Evolutionary conservation across 1,284 basidiomycete species (phyloP), one percentile per base, ranked within the genome.

Genomic region (Boletellus deceptivus): DNA sequence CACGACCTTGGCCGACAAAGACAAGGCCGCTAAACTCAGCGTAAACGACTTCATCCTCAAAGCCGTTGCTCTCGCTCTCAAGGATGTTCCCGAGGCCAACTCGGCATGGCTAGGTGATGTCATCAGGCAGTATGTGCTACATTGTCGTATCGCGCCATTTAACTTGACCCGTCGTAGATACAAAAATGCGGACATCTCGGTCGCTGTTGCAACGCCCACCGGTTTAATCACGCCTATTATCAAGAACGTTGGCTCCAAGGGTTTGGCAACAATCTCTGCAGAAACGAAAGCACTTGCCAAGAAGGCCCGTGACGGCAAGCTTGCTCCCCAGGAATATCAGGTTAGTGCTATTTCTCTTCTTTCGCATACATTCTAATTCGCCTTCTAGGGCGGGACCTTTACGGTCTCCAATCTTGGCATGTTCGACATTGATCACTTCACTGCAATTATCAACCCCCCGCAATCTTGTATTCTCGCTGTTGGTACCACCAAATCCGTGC

Each of bases 401-500:
- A 99, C 97, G 49, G 93, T 99, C 70, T 99, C 97, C 59, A 99
- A 99, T 77, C 82, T 99, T 60, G 97, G 97, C 74, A 99, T 99
- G 97, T 97, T 83, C 68, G 96, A 93, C 61, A 83, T 96, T 63
- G 84, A 85, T 52, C 86, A 97, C 74, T 99, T 99, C 73, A 98
- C 95, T 18, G 97, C 97, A 46, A 99, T 99, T 76, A 98, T 99
- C 83, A 99, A 99, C 82, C 85, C 91, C 17, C 97, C 97, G 34
- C 97, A 99, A 74, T 91, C 91, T 55, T 98, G 94, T 73, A 99
- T 99, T 67, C 86, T 99, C 52, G 97, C 97, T 49, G 84, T 99
- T 59, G 95, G 97, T 39, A 81, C 86, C 24, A 94, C 93, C n/a
- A 80, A 86, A 69, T 79, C 90, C 24, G 89, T 88, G 53, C 75